Evolutionary conservation across 1,139 yeast species (phyloP).

Genomic region (Sugiyamaella novakii): DNA sequence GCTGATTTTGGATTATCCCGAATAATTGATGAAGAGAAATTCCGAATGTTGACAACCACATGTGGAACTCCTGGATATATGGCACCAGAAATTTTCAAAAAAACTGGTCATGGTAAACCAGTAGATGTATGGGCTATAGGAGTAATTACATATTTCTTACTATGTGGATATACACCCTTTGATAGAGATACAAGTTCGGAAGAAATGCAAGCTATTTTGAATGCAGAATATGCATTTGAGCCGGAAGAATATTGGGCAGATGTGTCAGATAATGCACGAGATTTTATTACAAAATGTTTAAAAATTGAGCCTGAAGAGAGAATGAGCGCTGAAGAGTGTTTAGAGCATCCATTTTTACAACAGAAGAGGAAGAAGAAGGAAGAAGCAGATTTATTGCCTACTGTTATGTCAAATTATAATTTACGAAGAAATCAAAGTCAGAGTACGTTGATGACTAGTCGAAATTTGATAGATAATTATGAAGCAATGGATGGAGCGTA

Average conservation of each 20-base stretch:
- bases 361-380: constrained; percentile 22
- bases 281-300: constrained; percentile 62
- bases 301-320: constrained; percentile 51
- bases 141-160: constrained; percentile 68
- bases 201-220: constrained; percentile 61
- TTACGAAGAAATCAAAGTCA: constrained; percentile 30
- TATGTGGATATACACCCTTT: constrained; percentile 77
- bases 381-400: constrained; percentile 42
- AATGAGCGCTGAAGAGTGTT: constrained; percentile 51
- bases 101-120: constrained; percentile 57
- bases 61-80: constrained; percentile 76
- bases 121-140: constrained; percentile 83
- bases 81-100: constrained; percentile 66
- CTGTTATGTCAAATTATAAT: constrained; percentile 39
- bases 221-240: constrained; percentile 61
- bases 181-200: constrained; percentile 75
- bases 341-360: constrained; percentile 53
- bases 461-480: constrained; percentile 23
- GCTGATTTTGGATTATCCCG: constrained; percentile 75
- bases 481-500: constrained; percentile 43
- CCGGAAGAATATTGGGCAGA: constrained; percentile 62
- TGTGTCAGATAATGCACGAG: constrained; percentile 57
- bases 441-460: constrained; percentile 18
- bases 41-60: constrained; percentile 53
- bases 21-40: constrained; percentile 49